Evolutionary conservation across 495 filamentous ascomycete species (phyloP), one percentile per base, ranked within the genome.

Genomic region (Elaphomyces granulatus): DNA sequence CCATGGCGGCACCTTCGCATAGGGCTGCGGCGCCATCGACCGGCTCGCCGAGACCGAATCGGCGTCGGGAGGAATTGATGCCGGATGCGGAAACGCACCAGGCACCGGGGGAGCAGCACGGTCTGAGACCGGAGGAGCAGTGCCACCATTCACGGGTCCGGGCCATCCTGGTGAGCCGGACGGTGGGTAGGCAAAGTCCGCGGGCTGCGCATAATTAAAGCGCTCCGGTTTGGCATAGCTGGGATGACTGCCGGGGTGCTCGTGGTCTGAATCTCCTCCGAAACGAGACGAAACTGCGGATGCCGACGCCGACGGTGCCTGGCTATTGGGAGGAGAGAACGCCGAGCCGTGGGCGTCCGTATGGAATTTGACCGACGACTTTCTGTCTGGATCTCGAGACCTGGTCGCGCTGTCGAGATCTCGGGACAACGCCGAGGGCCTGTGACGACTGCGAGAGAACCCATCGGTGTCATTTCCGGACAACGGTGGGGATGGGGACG

Each of bases 151-250:
- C 23, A 61, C 58, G 1, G 63, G 61, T 3, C 65, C 46, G 10
- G 62, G 40, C 62, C 61, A 66, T 32, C 58, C 51, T 0, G 53
- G 43, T 26, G 38, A 46, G 14, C 42, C 12, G 10, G 45, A 37
- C 0, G 52, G 36, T 3, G 52, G 43, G 10, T 49, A 50, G 1
- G 32, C 36, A 35, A 44, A 46, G 6, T 68, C 60, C 38, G 51
- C 42, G 0, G 64, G 54, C 44, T 59, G 58, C 12, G 65, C 60
- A 42, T 78, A 75, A 35, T 68, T 61, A 46, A 61, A 75, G 31
- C 53, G 59, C 19, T 59, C 58, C 0, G 70, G 63, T 44, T 63
- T 57, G 14, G 63, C 61, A 55, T 78, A 77, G 34, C 61, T 63
- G 2, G 64, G 52, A 41, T 66, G 57, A 26, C 37, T 46, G 4